These are phyloP conservation scores for Rhytidhysteron rufulum DNA, from an alignment of 2,329 filamentous ascomycete species.

Conservation along the genomic window DNA sequence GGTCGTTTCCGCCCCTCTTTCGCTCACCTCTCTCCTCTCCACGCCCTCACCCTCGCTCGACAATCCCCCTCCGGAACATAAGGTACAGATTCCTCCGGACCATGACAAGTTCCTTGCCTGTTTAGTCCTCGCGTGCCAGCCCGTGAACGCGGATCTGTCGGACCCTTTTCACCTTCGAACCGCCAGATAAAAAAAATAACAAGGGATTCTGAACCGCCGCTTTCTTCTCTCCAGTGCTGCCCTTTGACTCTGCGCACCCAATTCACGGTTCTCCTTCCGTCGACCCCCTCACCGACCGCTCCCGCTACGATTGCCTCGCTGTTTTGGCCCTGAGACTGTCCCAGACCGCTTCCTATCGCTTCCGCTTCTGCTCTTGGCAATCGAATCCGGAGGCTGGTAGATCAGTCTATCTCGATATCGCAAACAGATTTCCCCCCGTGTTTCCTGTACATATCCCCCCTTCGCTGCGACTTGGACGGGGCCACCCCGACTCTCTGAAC, in stretches of 20 bases:
- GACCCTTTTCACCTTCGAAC: too few relatives aligned
- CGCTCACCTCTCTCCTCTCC: background rate
- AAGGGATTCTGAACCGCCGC: background rate
- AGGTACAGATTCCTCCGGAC: background rate
- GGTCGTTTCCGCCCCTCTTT: background rate
- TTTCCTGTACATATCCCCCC: constrained; percentile 5
- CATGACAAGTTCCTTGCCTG: background rate
- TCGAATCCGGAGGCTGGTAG: constrained; percentile 10
- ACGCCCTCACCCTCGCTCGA: background rate
- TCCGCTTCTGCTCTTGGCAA: constrained; percentile 4
- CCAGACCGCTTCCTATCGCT: background rate
- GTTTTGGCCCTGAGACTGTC: background rate
- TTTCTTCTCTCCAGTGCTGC: background rate
- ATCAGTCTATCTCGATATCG: constrained; percentile 1
- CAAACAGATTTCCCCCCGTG: constrained; percentile 4
- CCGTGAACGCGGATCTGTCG: background rate
- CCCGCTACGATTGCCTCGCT: background rate
- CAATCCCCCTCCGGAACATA: too few relatives aligned
- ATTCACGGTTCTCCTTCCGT: background rate
- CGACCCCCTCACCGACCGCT: background rate
- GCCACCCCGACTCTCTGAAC: background rate
- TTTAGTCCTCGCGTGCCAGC: background rate
- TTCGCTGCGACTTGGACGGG: background rate
- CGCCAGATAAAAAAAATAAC: background rate
- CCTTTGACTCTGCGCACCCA: background rate